Evolutionary conservation across 2,329 filamentous ascomycete species (phyloP).

Genomic region (Fusarium chlamydosporum): DNA sequence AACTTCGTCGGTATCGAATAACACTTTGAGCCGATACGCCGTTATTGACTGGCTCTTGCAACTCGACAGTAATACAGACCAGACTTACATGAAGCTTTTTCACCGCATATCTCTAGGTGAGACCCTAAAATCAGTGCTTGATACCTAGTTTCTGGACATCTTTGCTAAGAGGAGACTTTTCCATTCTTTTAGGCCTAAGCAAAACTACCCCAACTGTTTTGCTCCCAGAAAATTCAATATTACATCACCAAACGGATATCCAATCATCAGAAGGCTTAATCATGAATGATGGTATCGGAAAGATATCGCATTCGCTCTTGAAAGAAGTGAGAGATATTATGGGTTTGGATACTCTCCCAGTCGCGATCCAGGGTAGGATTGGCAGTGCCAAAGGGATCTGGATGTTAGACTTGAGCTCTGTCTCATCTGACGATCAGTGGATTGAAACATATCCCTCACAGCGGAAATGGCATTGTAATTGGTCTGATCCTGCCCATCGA

Average conservation of each 20-base stretch:
- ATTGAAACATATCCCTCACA: constrained; percentile 3
- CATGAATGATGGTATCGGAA: constrained; percentile 14
- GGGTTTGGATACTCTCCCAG: neutral
- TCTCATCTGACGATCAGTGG: neutral
- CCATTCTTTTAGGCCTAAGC: neutral
- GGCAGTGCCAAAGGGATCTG: constrained; percentile 13
- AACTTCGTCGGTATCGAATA: neutral
- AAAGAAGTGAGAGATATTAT: neutral
- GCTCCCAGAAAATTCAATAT: neutral
- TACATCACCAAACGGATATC: neutral
- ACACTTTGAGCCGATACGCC: neutral
- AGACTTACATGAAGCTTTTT: constrained; percentile 5
- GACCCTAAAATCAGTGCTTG: no score
- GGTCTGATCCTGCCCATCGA: constrained; percentile 2
- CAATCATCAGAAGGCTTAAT: neutral
- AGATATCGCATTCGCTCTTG: neutral
- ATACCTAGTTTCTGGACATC: no score
- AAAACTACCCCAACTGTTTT: constrained; percentile 2
- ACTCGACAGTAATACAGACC: neutral
- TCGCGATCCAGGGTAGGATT: constrained; percentile 9
- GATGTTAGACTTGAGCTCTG: neutral
- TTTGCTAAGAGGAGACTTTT: no score
- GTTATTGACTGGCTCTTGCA: constrained; percentile 1
- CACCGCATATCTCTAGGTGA: constrained; percentile 7
- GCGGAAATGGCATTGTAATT: constrained; percentile 5